Percentiles rank a stretch among this genome's conserved stretches.
Evolutionary conservation across 148 eudicot species (phyloP).

Genomic region (Rhododendron henanense): DNA sequence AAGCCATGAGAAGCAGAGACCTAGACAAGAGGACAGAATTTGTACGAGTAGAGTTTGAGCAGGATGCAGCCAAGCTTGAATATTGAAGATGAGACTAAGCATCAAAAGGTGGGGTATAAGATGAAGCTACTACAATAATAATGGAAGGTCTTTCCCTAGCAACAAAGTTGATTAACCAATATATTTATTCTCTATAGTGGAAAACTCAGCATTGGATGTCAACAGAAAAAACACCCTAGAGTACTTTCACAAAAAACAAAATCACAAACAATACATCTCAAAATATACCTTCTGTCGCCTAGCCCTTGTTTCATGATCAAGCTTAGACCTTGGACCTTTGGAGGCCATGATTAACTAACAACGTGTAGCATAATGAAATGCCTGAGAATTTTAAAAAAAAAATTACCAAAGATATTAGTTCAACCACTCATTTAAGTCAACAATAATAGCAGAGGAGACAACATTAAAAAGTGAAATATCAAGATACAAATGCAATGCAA

Average conservation of each 20-base stretch:
- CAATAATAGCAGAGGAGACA: not conserved
- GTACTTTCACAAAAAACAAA: not conserved
- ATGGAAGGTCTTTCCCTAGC: not conserved
- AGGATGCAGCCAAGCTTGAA: not conserved
- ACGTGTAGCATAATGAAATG: constrained; percentile 11
- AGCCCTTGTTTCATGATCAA: constrained; percentile 89
- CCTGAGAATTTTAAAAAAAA: constrained; percentile 3
- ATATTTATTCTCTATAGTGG: not conserved
- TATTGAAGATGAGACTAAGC: not conserved
- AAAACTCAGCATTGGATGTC: not conserved
- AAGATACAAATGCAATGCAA: not conserved
- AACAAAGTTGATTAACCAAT: not conserved
- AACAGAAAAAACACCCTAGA: not conserved
- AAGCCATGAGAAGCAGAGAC: not conserved
- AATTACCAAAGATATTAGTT: not conserved
- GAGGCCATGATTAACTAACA: constrained; percentile 68
- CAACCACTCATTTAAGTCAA: not conserved
- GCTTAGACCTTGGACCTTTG: constrained; percentile 90
- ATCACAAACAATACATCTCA: not conserved
- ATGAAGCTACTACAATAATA: not conserved
- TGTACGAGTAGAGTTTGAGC: not conserved
- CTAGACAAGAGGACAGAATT: not conserved
- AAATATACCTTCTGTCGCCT: constrained; percentile 69
- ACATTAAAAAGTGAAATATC: not conserved
- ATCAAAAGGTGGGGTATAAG: not conserved